phyloP scores from a whole-genome alignment of 1,139 yeast species.

The Hyphopichia burtonii region DNA sequence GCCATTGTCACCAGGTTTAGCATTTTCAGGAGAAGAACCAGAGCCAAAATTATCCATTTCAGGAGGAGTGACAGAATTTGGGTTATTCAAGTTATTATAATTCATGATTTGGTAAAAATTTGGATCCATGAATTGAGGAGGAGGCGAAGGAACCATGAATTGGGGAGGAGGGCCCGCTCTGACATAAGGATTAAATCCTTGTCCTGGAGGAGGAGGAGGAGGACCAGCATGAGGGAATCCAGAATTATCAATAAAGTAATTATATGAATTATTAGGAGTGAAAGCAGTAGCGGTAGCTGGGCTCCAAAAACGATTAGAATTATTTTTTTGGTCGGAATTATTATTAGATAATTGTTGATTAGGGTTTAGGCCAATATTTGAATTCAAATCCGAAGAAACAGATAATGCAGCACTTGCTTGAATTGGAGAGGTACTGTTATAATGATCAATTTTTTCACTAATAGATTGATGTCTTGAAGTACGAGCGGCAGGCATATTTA shows the following conservation, averaged over 20 bases:
- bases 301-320: conserved; percentile 55
- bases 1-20: background rate
- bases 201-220: conserved; percentile 9
- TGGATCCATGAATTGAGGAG: conserved; percentile 42
- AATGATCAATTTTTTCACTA: conserved; percentile 63
- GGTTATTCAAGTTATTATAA: conserved; percentile 9
- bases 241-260: conserved; percentile 28
- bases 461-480: conserved; percentile 57
- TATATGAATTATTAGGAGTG: conserved; percentile 40
- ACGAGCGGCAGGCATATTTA: conserved; percentile 41
- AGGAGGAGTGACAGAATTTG: background rate
- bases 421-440: conserved; percentile 51
- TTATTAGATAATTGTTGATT: conserved; percentile 14
- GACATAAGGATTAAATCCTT: conserved; percentile 16
- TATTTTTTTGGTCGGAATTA: conserved; percentile 13
- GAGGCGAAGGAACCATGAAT: conserved; percentile 37
- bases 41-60: background rate
- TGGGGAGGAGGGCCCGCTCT: conserved; percentile 37
- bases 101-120: conserved; percentile 31
- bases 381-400: conserved; percentile 27
- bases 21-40: background rate
- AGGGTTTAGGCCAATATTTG: conserved; percentile 7
- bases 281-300: conserved; percentile 63
- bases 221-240: conserved; percentile 2
- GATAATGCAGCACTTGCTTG: conserved; percentile 45